Evolutionary conservation across 2,329 filamentous ascomycete genomes (phyloP), one percentile per base, ranked within the genome.

Genomic region (Aureobasidium sp.): DNA sequence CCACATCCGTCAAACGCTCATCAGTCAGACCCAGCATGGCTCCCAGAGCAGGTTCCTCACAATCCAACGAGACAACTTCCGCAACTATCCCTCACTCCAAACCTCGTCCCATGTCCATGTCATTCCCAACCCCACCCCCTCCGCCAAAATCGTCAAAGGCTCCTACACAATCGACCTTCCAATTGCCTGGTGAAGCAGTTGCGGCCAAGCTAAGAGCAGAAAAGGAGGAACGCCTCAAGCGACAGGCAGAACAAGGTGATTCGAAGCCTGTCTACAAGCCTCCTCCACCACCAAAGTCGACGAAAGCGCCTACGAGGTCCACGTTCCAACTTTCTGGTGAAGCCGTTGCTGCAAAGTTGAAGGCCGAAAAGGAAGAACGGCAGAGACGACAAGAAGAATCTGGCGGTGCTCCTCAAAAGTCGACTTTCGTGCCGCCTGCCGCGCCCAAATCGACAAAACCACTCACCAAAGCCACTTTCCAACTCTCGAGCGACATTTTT

Each of bases 311-410:
- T 12, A 55, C 37, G 11, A 22, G 16, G 29, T 17, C 24, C 14
- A 74, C 67, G 2, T 80, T 80, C 59, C 67, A 73, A 44, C 69
- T 80, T 0, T 76, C 77, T 1, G 77, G 77, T 12, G 76, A 79
- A 58, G 74, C 70, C 14, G 66, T 78, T 5, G 75, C 77, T 3
- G 75, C 75, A 5, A 78, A 74, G 58, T 63, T 78, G 16, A 78
- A 74, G 59, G 74, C 72, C 7, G 69, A 74, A 19, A 70, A 72
- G 41, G 74, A 78, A 56, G 74, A 75, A 0, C 59, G 70, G 47
- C 73, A 70, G 56, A 66, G 68, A 21, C 74, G 75, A 59, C 69
- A 69, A 40, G 66, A 51, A 22, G 35, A 40, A 29, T 17, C 17
- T 7, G 42, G 17, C 4, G 24, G 25, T 6, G 25, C 25, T 3